A percentile compares a stretch with the other conserved stretches of the same genome.
These are phyloP conservation scores for Saccharomycopsis olivae DNA, from an alignment of 805 yeast species.

Conservation along the genomic window DNA sequence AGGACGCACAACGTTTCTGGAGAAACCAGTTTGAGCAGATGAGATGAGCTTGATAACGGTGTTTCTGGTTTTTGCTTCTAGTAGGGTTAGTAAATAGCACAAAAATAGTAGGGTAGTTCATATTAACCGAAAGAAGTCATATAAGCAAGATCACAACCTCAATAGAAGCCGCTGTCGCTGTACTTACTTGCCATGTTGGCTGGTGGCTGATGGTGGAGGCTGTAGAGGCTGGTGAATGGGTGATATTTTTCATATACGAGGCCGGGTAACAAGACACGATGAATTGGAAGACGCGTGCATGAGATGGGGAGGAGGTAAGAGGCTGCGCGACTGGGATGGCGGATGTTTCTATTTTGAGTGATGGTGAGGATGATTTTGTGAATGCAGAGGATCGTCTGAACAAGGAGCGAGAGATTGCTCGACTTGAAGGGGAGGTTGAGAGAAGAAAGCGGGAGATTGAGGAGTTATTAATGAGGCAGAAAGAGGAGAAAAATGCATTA, in stretches of 20 bases:
- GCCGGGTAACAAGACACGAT: too few species aligned
- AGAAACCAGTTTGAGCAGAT: constrained; percentile 82
- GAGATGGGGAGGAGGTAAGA: too few species aligned
- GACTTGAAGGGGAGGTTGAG: constrained; percentile 12
- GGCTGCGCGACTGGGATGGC: too few species aligned
- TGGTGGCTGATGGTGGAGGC: background rate
- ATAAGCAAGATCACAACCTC: too few species aligned
- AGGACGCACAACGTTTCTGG: constrained; percentile 69
- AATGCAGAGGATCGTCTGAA: constrained; percentile 14
- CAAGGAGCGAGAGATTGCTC: constrained; percentile 8
- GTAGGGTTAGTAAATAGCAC: too few species aligned
- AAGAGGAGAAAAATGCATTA: constrained; percentile 5
- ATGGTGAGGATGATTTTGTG: constrained; percentile 14
- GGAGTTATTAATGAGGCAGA: constrained; percentile 6
- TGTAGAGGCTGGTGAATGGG: too few species aligned
- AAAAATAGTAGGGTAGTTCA: background rate
- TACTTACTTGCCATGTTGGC: constrained; percentile 11
- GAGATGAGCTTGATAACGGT: constrained; percentile 81
- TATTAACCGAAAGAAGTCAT: too few species aligned
- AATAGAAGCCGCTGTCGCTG: too few species aligned
- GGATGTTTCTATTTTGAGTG: too few species aligned
- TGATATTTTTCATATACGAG: too few species aligned
- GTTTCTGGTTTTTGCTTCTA: constrained; percentile 46
- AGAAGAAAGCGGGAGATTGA: constrained; percentile 14
- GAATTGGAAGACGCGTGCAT: too few species aligned